Evolutionary conservation across 495 filamentous ascomycete species (phyloP), one percentile per base, ranked within the genome.

Genomic region (Penicillium nucicola): DNA sequence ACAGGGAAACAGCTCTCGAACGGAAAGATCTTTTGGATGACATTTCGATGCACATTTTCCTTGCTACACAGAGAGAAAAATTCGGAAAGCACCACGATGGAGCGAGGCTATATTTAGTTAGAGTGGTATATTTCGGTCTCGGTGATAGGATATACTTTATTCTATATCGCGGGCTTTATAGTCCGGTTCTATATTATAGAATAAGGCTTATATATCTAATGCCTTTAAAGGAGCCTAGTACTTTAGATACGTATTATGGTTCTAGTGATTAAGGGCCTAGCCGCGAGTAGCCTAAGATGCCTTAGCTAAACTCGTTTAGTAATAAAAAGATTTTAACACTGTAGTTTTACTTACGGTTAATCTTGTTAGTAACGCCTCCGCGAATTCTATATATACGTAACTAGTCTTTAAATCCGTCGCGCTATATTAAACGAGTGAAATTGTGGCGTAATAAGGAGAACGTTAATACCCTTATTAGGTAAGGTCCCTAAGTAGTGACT

Each of bases 191-290:
- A 65, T 32, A 15, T 57, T 41, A 52, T 54, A 55, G 15, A 48
- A 50, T 34, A 61, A 15, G 11, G 57, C 57, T 25, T 56, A 32
- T 3, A 61, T 47, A 45, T 65, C 61, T 20, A 65, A 43, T 4
- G 47, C 37, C 31, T 61, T 61, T 0, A 61, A 43, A 23, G 36
- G 13, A 39, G 55, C 43, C 33, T 61, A 44, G 33, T 65, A 65
- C 50, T 61, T 65, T 5, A 65, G 20, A 36, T 55, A 61, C 9
- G 57, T 60, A 19, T 60, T 23, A 51, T 58, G 57, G 35, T 57
- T 56, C 37, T 56, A 28, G 34, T 64, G 43, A 33, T 64, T 34
- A 39, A 64, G 48, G 9, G 52, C 55, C 37, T 64, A 45, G 25
- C 54, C 38, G 33, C 42, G 46, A 13, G 57, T 57, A n/a, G 57